phyloP scores from a whole-genome alignment of 73 alveolate genomes.

The Breviolum minutum region DNA sequence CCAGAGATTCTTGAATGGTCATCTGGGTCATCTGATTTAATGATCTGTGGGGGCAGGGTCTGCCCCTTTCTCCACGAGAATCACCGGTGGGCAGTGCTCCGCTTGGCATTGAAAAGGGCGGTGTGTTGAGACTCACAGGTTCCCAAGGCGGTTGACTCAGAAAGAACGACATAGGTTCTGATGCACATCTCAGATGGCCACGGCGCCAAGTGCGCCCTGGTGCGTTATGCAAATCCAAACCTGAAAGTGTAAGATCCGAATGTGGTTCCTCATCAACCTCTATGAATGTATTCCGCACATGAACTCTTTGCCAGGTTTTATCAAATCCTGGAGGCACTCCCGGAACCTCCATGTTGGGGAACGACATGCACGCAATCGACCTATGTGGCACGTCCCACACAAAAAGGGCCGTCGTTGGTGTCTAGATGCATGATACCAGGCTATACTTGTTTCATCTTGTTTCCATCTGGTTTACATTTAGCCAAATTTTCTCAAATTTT shows the following conservation, averaged over 20 bases:
- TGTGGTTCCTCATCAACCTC: slow-evolving; percentile 72
- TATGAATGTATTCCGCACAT: slow-evolving; percentile 71
- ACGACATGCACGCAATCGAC: slow-evolving; percentile 26
- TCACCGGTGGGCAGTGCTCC: slow-evolving; percentile 21
- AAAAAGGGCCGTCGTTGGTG: neutral
- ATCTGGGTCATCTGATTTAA: neutral
- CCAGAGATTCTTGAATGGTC: slow-evolving; percentile 29
- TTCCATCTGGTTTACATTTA: no score
- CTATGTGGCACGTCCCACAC: neutral
- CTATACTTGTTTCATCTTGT: no score
- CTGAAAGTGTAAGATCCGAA: slow-evolving; percentile 42
- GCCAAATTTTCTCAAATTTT: no score
- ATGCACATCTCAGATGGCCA: slow-evolving; percentile 79
- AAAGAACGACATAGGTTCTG: slow-evolving; percentile 75
- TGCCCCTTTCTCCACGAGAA: slow-evolving; percentile 23
- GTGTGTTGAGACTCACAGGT: slow-evolving; percentile 57
- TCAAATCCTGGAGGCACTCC: slow-evolving; percentile 70
- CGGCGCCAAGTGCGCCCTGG: slow-evolving; percentile 95
- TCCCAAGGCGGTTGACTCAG: slow-evolving; percentile 70
- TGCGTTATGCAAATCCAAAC: slow-evolving; percentile 3
- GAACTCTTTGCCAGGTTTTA: slow-evolving; percentile 80
- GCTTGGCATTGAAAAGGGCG: slow-evolving; percentile 57
- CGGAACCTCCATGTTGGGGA: neutral
- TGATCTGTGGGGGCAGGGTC: neutral
- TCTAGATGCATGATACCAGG: no score